Conservation (phyloP, 805 yeast genomes). For the Wickerhamomyces sydowiorum region DNA sequence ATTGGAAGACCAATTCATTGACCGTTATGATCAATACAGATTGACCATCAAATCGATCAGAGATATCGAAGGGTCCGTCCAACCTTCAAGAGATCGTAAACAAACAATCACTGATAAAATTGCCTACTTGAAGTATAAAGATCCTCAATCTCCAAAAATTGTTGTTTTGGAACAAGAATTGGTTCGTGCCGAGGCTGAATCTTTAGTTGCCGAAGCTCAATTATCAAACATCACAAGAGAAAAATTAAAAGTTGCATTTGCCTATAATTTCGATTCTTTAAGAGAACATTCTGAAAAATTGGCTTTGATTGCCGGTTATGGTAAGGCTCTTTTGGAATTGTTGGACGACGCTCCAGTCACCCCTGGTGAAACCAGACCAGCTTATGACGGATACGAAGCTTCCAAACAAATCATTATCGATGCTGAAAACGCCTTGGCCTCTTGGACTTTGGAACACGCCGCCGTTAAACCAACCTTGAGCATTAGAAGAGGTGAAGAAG, state of each 20-base stretch:
- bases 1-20: slow-evolving; percentile 82
- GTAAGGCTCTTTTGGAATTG: slow-evolving; percentile 78
- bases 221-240: slow-evolving; percentile 84
- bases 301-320: slow-evolving; percentile 85
- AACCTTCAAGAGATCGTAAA: slow-evolving; percentile 84
- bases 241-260: slow-evolving; percentile 77
- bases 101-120: slow-evolving; percentile 80
- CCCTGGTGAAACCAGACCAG: slow-evolving; percentile 89
- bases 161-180: slow-evolving; percentile 80
- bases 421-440: slow-evolving; percentile 76
- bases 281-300: slow-evolving; percentile 83
- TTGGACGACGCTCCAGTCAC: slow-evolving; percentile 82
- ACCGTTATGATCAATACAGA: slow-evolving; percentile 82
- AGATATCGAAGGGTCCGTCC: slow-evolving; percentile 83
- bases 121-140: slow-evolving; percentile 78
- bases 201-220: slow-evolving; percentile 88
- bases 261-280: slow-evolving; percentile 79
- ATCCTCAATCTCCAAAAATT: slow-evolving; percentile 76
- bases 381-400: slow-evolving; percentile 85
- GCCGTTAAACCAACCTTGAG: slow-evolving; percentile 78
- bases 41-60: slow-evolving; percentile 74
- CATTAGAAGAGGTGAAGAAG: slow-evolving; percentile 54
- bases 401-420: slow-evolving; percentile 83
- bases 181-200: slow-evolving; percentile 89
- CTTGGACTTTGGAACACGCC: slow-evolving; percentile 82